Conservation (phyloP, 768 basidiomycete species). For the Mycena chlorophos region DNA sequence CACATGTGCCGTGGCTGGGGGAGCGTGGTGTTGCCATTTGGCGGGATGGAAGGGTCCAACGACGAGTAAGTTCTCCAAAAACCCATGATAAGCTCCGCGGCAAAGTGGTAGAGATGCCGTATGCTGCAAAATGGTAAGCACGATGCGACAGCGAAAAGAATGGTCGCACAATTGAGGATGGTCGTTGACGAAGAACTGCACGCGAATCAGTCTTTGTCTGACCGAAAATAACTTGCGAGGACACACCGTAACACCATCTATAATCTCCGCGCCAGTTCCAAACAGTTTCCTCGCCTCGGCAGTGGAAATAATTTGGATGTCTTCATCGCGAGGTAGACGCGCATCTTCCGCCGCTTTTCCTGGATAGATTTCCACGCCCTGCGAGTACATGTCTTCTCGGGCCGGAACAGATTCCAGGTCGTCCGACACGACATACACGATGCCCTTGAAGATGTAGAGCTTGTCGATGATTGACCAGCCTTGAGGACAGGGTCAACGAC, state of each 20-base stretch:
- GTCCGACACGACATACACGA: slow-evolving; percentile 16
- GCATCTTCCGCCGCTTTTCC: slow-evolving; percentile 41
- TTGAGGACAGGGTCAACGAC: background rate
- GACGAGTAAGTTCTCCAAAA: slow-evolving; percentile 90
- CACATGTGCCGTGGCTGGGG: slow-evolving; percentile 73
- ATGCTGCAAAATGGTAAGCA: background rate
- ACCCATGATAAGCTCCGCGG: slow-evolving; percentile 89
- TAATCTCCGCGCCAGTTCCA: slow-evolving; percentile 65
- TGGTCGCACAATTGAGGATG: slow-evolving; percentile 75
- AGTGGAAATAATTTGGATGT: slow-evolving; percentile 69
- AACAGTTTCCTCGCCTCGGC: slow-evolving; percentile 68
- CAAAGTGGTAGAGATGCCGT: slow-evolving; percentile 68
- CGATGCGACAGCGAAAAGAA: background rate
- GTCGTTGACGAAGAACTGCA: slow-evolving; percentile 79
- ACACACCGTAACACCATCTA: slow-evolving; percentile 77
- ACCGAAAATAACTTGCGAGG: background rate
- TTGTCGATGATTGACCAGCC: slow-evolving; percentile 16
- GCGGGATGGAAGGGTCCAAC: slow-evolving; percentile 67
- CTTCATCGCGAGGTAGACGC: slow-evolving; percentile 56
- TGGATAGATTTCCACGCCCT: slow-evolving; percentile 47
- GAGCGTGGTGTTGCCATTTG: slow-evolving; percentile 67
- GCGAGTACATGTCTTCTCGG: slow-evolving; percentile 51
- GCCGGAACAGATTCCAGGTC: slow-evolving; percentile 35
- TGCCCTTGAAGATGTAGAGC: slow-evolving; percentile 18
- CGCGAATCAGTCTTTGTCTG: background rate